These are phyloP conservation scores for Fusarium chlamydosporum DNA, from an alignment of 2,329 filamentous ascomycete genomes.

Conservation along the genomic window DNA sequence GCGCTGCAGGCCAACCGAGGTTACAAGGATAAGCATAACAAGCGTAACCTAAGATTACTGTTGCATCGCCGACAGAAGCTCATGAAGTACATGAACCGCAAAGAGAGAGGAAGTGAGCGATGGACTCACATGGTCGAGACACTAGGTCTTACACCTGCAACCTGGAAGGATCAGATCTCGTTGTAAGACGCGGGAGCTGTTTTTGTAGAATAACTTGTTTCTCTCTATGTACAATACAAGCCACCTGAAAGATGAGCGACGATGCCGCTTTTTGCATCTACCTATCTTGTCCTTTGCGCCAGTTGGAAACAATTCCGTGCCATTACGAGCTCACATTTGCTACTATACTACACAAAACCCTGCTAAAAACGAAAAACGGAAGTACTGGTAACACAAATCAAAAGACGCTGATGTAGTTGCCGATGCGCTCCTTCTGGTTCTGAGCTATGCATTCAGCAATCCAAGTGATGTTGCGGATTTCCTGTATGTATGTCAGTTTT, in stretches of 20 bases:
- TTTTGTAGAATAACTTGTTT: conserved; percentile 61
- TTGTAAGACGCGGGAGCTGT: conserved; percentile 49
- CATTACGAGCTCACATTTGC: conserved; percentile 57
- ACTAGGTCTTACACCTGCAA: conserved; percentile 87
- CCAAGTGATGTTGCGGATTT: conserved; percentile 99
- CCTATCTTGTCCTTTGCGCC: conserved; percentile 54
- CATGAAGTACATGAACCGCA: conserved; percentile 85
- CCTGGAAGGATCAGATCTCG: conserved; percentile 89
- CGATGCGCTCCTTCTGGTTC: conserved; percentile 98
- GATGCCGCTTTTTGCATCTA: conserved; percentile 49
- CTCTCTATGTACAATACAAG: conserved; percentile 66
- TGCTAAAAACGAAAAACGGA: conserved; percentile 51
- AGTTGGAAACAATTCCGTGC: conserved; percentile 52
- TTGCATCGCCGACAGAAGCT: conserved; percentile 92
- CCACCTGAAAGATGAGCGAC: conserved; percentile 51
- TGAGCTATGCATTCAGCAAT: conserved; percentile 99
- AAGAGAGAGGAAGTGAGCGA: conserved; percentile 90
- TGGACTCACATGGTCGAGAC: conserved; percentile 90
- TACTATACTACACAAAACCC: conserved; percentile 62
- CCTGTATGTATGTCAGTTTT: conserved; percentile 68
- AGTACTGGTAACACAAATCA: conserved; percentile 60
- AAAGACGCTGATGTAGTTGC: conserved; percentile 99
- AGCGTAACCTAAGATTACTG: conserved; percentile 86
- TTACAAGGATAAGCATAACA: conserved; percentile 92
- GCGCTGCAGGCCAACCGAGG: conserved; percentile 76